Percentiles rank a stretch among this genome's conserved stretches.
These are phyloP conservation scores for Clarireedia homoeocarpa DNA, from an alignment of 2,329 filamentous ascomycete species.

Conservation along the genomic window DNA sequence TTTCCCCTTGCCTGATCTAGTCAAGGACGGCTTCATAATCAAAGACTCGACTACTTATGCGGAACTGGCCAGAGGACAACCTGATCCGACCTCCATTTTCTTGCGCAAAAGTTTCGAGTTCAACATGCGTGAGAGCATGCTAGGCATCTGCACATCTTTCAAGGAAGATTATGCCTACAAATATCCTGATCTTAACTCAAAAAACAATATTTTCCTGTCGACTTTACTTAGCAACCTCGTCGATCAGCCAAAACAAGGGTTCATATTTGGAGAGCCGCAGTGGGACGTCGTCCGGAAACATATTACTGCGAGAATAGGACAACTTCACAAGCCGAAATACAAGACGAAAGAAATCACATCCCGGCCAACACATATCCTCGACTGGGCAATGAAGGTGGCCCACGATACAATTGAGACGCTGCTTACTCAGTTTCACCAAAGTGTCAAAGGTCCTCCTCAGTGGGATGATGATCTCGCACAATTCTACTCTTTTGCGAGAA, in stretches of 20 bases:
- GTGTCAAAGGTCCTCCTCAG: slow-evolving; percentile 7
- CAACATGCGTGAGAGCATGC: slow-evolving; percentile 45
- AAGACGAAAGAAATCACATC: neutral
- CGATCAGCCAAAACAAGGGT: slow-evolving; percentile 49
- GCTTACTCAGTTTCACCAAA: slow-evolving; percentile 21
- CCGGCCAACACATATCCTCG: slow-evolving; percentile 46
- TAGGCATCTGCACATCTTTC: slow-evolving; percentile 57
- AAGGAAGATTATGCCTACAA: slow-evolving; percentile 58
- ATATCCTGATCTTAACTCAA: slow-evolving; percentile 40
- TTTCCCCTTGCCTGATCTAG: slow-evolving; percentile 34
- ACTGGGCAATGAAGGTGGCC: slow-evolving; percentile 54
- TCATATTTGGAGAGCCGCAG: slow-evolving; percentile 37
- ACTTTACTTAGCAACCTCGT: slow-evolving; percentile 46
- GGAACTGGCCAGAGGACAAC: slow-evolving; percentile 11
- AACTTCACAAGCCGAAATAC: neutral
- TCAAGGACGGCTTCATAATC: slow-evolving; percentile 40
- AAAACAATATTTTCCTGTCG: slow-evolving; percentile 41
- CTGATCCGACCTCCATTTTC: slow-evolving; percentile 33
- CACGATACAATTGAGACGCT: slow-evolving; percentile 32
- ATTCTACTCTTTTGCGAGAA: slow-evolving; percentile 12
- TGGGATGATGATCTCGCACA: slow-evolving; percentile 23
- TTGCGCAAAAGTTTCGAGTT: slow-evolving; percentile 49
- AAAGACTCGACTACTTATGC: slow-evolving; percentile 38
- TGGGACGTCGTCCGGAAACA: slow-evolving; percentile 28
- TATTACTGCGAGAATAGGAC: neutral